Percentiles rank a stretch among this genome's conserved stretches.
Evolutionary conservation across 2,329 filamentous ascomycete genomes (phyloP).

Genomic region (Cladosporium halotolerans): DNA sequence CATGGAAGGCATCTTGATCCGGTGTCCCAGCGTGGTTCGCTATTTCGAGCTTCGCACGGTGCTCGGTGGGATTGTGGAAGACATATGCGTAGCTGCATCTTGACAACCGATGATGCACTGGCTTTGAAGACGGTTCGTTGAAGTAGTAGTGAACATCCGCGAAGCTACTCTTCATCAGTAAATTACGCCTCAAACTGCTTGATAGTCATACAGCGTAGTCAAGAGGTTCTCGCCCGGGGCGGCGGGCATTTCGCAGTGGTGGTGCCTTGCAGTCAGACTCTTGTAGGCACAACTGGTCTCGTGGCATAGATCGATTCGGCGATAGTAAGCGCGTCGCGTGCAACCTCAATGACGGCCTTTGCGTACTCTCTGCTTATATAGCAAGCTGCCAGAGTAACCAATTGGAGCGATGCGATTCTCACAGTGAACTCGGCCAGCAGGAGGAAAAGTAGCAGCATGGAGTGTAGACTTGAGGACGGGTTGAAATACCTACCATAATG

Average conservation of each 20-base stretch:
- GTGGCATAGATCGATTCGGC: conserved; percentile 19
- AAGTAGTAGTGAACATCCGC: conserved; percentile 77
- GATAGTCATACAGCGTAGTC: conserved; percentile 37
- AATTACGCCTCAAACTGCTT: neutral
- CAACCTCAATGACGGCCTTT: conserved; percentile 23
- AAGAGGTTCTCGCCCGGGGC: conserved; percentile 43
- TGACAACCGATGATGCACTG: conserved; percentile 74
- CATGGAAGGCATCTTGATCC: conserved; percentile 73
- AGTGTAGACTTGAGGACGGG: neutral
- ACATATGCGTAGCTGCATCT: conserved; percentile 75
- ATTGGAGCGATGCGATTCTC: conserved; percentile 15
- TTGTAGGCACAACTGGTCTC: conserved; percentile 10
- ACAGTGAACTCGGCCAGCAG: conserved; percentile 11
- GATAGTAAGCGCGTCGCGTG: conserved; percentile 23
- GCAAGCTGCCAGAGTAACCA: conserved; percentile 11
- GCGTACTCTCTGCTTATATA: conserved; percentile 20
- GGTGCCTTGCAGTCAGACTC: conserved; percentile 12
- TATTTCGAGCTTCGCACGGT: conserved; percentile 65
- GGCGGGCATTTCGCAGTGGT: conserved; percentile 37
- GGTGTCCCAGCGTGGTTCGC: conserved; percentile 68
- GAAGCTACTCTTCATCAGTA: conserved; percentile 48
- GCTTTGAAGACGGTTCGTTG: conserved; percentile 57
- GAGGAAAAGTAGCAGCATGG: conserved; percentile 8
- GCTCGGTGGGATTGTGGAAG: conserved; percentile 64
- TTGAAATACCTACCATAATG: neutral